Base-by-base conservation (phyloP, 108 stramenopile species). In the Conticribra weissflogii region DNA sequence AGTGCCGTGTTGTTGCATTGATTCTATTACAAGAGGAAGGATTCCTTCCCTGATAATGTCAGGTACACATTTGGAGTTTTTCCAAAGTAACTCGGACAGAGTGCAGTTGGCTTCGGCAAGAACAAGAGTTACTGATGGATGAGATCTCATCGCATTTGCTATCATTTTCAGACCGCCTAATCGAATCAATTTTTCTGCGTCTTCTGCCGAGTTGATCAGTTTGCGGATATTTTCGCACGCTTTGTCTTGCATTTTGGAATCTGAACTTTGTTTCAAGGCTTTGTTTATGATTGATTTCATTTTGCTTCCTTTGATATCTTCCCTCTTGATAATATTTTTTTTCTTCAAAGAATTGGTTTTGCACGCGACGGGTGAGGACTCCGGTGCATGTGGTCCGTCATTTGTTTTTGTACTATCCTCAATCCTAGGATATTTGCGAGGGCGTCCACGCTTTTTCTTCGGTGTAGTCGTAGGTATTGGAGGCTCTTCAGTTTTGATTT, bases 221-320 rank as follows among this genome's bases (percentile, higher is more conserved):
- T 53, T 60, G 2, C 74, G 66, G 18, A 75, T 19, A 24, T 45
- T 19, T 27, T 75, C 74, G 30, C 57, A 60, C 17, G 74, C 66
- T 47, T 68, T 67, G 12, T 67, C 66, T 49, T 68, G 67, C 53
- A 50, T n/a, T 54, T 75, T 75, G 2, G 58, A 52, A 54, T 75
- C 66, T 1, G 24, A 18, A 15, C 36, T 23, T 21, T 75, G 48
- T 22, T 68, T 59, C 8, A 52, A 46, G 2, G 66, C 66, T 60
- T 60, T 68, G 28, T 29, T 49, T 31, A 75, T 44, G 50, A 75
- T 52, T 17, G 17, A 28, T 34, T 54, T 51, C 0, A 75, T 68
- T 46, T 75, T 75, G 32, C 14, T 44, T 1, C 66, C 58, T 28
- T 54, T 51, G 22, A 48, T 56, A 30, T 75, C 71, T 52, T 61